These are phyloP conservation scores for Paecilomyces niveus DNA, from an alignment of 2,329 filamentous ascomycete genomes.

Conservation along the genomic window DNA sequence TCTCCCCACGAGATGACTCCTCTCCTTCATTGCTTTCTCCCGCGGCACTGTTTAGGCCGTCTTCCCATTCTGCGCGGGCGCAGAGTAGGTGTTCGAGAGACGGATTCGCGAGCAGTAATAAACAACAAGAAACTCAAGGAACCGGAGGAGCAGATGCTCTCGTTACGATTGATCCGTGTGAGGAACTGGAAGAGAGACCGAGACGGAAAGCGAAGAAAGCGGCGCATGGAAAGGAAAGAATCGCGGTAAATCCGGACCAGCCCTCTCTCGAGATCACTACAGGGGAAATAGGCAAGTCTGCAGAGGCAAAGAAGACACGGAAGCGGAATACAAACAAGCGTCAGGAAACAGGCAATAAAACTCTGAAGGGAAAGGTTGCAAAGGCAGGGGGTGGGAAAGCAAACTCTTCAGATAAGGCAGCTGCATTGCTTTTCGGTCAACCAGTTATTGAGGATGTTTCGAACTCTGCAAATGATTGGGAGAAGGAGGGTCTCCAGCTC, in stretches of 20 bases:
- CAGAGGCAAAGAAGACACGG: conserved; percentile 16
- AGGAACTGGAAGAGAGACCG: conserved; percentile 4
- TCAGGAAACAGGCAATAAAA: conserved; percentile 23
- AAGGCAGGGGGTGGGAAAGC: conserved; percentile 19
- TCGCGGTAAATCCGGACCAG: not conserved
- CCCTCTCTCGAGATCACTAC: conserved; percentile 4
- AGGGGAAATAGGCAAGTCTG: conserved; percentile 12
- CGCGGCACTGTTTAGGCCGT: conserved; percentile 15
- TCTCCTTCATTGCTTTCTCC: conserved; percentile 20
- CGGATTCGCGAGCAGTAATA: not conserved
- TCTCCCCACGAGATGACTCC: conserved; percentile 15
- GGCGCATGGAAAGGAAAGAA: not conserved
- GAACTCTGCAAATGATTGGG: conserved; percentile 10
- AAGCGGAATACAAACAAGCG: conserved; percentile 16
- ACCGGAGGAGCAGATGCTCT: conserved; percentile 3
- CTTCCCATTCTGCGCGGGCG: conserved; percentile 13
- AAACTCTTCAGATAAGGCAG: conserved; percentile 9
- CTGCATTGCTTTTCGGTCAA: not conserved
- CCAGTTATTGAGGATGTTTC: not conserved
- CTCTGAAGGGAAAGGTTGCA: conserved; percentile 27
- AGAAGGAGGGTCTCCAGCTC: conserved; percentile 20
- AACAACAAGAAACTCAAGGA: conserved; percentile 5
- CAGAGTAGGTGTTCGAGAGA: not conserved
- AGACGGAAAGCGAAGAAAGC: conserved; percentile 2
- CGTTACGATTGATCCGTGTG: not conserved